Evolutionary conservation across 73 alveolate species (phyloP).

Genomic region (Paramecium pentaurelia): DNA sequence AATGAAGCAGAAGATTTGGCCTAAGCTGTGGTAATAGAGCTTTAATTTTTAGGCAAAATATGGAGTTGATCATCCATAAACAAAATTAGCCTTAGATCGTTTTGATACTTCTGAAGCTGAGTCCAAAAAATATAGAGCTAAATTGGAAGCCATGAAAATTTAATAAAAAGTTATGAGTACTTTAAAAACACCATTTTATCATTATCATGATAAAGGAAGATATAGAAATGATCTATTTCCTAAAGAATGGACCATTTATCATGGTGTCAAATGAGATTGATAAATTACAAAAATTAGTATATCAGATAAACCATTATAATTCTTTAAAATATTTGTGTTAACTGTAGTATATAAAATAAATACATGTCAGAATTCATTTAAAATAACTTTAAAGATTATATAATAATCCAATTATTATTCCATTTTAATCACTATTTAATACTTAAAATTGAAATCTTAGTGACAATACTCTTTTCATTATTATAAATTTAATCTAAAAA

Average conservation of each 20-base stretch:
- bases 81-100: background rate
- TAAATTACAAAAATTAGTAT: background rate
- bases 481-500: background rate
- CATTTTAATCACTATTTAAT: too few species aligned
- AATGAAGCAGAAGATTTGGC: background rate
- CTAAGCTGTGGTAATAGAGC: background rate
- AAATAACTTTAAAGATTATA: too few species aligned
- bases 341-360: background rate
- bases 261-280: constrained; percentile 30
- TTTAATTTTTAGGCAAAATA: background rate
- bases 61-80: constrained; percentile 31
- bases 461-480: too few species aligned
- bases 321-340: background rate
- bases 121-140: background rate
- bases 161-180: constrained; percentile 26
- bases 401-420: background rate
- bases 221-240: background rate
- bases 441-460: background rate
- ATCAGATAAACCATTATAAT: background rate
- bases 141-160: background rate
- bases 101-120: background rate
- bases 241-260: constrained; percentile 30
- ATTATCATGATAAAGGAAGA: constrained; percentile 16
- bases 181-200: background rate
- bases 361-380: background rate